phyloP scores from a whole-genome alignment of 75 land plant genomes.

The Adiantum capillusveneris region DNA sequence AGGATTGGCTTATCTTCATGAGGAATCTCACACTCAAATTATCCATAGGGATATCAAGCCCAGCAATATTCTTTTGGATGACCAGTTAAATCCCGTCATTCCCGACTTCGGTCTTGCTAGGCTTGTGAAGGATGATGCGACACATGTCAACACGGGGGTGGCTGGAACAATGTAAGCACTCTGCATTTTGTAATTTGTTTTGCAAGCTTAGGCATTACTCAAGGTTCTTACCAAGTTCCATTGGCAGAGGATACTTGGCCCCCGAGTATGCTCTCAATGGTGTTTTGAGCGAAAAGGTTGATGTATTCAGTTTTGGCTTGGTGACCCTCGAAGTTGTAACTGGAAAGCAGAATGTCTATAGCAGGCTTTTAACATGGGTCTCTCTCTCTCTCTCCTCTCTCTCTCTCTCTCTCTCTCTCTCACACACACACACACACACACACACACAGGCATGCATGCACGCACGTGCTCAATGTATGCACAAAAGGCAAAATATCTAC shows the following conservation, averaged over 20 bases:
- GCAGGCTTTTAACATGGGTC: constrained; percentile 45
- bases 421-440: background rate
- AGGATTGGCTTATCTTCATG: constrained; percentile 71
- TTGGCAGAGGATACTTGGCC: constrained; percentile 59
- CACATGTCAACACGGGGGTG: constrained; percentile 53
- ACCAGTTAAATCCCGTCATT: constrained; percentile 57
- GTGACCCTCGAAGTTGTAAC: constrained; percentile 44
- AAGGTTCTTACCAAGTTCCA: background rate
- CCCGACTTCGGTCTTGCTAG: constrained; percentile 77
- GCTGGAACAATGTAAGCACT: constrained; percentile 55
- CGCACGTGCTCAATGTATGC: no score
- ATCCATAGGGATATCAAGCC: constrained; percentile 83
- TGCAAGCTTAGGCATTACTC: no score
- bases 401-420: constrained; percentile 6
- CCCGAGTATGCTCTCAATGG: constrained; percentile 58
- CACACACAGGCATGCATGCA: constrained; percentile 26
- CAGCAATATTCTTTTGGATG: constrained; percentile 65
- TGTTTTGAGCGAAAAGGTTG: constrained; percentile 41
- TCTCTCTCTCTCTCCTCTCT: background rate
- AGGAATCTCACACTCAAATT: constrained; percentile 57
- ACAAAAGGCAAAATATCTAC: no score
- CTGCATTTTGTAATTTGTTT: no score
- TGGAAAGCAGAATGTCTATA: constrained; percentile 31
- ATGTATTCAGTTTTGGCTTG: constrained; percentile 70
- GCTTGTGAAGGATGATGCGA: constrained; percentile 55